A percentile compares a stretch with the other conserved stretches of the same genome.
phyloP scores from a whole-genome alignment of 2,329 filamentous ascomycete genomes.

The Colletotrichum kahawae region DNA sequence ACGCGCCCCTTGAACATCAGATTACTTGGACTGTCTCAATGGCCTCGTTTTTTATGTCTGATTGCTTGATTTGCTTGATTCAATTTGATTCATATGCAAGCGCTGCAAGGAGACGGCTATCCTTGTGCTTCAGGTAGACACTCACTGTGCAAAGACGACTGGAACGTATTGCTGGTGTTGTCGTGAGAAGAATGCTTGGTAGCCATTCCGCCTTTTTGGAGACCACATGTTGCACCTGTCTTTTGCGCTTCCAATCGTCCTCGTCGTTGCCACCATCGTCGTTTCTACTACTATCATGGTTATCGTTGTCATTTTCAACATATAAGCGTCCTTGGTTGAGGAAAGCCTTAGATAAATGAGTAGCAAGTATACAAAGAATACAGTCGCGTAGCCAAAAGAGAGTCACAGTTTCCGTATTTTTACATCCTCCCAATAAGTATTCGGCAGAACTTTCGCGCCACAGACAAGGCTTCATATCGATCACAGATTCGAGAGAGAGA shows the following conservation, averaged over 20 bases:
- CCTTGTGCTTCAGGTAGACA: not conserved
- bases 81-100: accelerated
- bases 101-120: accelerated
- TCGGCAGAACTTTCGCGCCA: not conserved
- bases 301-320: no score
- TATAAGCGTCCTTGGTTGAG: accelerated
- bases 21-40: not conserved
- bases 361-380: not conserved
- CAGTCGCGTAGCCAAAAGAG: accelerated
- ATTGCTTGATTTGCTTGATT: not conserved
- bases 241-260: not conserved
- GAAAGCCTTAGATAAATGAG: not conserved
- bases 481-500: not conserved
- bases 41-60: not conserved
- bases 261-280: not conserved
- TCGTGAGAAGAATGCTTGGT: not conserved
- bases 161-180: not conserved
- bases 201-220: accelerated
- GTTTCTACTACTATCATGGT: not conserved
- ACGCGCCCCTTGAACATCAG: accelerated
- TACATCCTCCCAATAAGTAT: not conserved
- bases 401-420: accelerated
- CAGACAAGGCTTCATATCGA: not conserved
- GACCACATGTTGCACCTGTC: not conserved
- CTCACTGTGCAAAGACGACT: accelerated